Conservation (phyloP, 1,139 yeast species). For the Yamadazyma atlantica region DNA sequence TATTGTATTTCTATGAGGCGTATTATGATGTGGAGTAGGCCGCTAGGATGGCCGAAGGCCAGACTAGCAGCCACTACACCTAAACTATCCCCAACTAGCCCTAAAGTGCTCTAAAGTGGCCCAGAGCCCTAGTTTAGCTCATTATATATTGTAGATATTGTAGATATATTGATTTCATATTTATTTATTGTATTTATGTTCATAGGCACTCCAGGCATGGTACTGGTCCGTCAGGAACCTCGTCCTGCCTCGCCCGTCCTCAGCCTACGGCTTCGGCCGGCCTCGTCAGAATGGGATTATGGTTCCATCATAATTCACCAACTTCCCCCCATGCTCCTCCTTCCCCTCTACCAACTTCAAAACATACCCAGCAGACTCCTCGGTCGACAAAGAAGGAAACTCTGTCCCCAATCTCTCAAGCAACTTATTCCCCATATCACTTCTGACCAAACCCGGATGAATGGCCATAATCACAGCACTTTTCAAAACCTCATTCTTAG, state of each 20-base stretch:
- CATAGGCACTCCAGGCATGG: too few species aligned
- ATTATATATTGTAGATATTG: too few species aligned
- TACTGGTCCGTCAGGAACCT: too few species aligned
- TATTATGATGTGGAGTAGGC: conserved; percentile 27
- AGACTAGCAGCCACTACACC: too few species aligned
- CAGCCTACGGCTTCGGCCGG: neutral
- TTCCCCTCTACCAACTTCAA: conserved; percentile 2
- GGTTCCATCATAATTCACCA: conserved; percentile 6
- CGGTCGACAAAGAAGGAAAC: conserved; percentile 2
- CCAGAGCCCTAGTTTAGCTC: too few species aligned
- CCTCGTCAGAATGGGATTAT: conserved; percentile 3
- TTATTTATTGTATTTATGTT: too few species aligned
- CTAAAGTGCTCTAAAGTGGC: too few species aligned
- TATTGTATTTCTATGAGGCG: conserved; percentile 76
- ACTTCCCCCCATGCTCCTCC: conserved; percentile 5
- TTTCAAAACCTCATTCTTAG: conserved; percentile 10
- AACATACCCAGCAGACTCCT: conserved; percentile 6
- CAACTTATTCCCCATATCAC: conserved; percentile 21
- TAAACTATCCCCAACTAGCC: too few species aligned
- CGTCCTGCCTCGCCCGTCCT: too few species aligned
- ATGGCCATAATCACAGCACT: conserved; percentile 22
- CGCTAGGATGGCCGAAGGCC: too few species aligned
- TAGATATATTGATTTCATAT: too few species aligned
- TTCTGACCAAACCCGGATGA: conserved; percentile 30
- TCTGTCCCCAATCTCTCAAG: neutral